Conservation (phyloP, 2,329 filamentous ascomycete genomes). For the Talaromyces sp. region DNA sequence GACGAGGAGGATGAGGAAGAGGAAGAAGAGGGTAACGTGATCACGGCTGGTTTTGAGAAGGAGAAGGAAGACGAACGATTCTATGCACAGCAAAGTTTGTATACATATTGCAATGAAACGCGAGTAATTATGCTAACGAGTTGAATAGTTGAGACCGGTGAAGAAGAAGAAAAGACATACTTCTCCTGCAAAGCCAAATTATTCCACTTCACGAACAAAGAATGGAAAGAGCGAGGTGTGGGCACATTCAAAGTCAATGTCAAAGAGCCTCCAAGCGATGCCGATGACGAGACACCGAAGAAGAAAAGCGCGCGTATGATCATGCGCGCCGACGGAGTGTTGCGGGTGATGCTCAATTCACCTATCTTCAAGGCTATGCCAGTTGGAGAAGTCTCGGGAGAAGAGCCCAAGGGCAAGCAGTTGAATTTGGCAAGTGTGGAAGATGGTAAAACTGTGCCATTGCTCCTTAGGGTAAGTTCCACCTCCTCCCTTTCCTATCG, state of each 20-base stretch:
- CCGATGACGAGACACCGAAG: slow-evolving; percentile 22
- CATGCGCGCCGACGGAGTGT: slow-evolving; percentile 86
- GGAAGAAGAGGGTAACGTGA: slow-evolving; percentile 45
- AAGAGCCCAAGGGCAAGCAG: slow-evolving; percentile 67
- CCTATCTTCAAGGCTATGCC: slow-evolving; percentile 74
- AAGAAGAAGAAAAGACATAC: slow-evolving; percentile 74
- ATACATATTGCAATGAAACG: not conserved
- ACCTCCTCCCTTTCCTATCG: not conserved
- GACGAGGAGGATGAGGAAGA: slow-evolving; percentile 50
- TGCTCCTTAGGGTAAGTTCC: slow-evolving; percentile 56
- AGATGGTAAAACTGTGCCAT: slow-evolving; percentile 50
- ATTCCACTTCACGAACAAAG: slow-evolving; percentile 70
- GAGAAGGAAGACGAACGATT: slow-evolving; percentile 50
- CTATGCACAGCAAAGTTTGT: slow-evolving; percentile 63
- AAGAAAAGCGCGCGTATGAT: slow-evolving; percentile 64
- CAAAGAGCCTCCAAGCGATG: slow-evolving; percentile 56
- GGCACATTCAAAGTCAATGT: slow-evolving; percentile 84
- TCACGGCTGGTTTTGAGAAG: slow-evolving; percentile 49
- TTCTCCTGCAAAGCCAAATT: slow-evolving; percentile 78
- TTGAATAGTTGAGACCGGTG: slow-evolving; percentile 73
- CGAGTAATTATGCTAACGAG: slow-evolving; percentile 27
- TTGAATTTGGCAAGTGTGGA: slow-evolving; percentile 62
- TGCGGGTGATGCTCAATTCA: slow-evolving; percentile 82
- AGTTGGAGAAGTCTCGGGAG: slow-evolving; percentile 63
- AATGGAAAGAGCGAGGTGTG: slow-evolving; percentile 86